These are phyloP conservation scores for Calonectria pseudoturangicola DNA, from an alignment of 2,329 filamentous ascomycete species.

Conservation along the genomic window DNA sequence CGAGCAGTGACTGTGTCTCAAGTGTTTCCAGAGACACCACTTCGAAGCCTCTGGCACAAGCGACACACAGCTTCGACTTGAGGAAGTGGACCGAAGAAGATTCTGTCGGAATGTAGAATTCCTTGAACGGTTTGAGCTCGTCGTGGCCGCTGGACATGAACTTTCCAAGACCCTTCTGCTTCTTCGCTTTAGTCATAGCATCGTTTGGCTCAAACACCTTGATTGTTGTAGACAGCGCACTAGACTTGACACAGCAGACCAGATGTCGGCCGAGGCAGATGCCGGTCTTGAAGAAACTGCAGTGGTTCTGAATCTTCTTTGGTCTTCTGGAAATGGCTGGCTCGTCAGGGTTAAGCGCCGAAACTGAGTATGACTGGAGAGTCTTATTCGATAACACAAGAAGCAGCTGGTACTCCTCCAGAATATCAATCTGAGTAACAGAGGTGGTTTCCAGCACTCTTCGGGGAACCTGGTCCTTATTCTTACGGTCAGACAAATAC, in stretches of 20 bases:
- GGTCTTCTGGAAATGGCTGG: constrained; percentile 87
- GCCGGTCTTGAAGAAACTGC: constrained; percentile 98
- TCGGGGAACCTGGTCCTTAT: constrained; percentile 86
- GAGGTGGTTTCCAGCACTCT: constrained; percentile 89
- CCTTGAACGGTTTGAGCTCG: constrained; percentile 96
- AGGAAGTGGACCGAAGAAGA: constrained; percentile 99
- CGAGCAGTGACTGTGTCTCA: constrained; percentile 97
- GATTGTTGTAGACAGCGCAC: constrained; percentile 93
- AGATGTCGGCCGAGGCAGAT: constrained; percentile 95
- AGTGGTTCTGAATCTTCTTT: constrained; percentile 97
- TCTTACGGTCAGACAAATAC: constrained; percentile 92
- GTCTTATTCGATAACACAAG: constrained; percentile 96
- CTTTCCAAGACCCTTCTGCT: constrained; percentile 95
- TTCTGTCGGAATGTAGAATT: constrained; percentile 99
- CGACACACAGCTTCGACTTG: constrained; percentile 96
- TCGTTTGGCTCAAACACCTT: constrained; percentile 99
- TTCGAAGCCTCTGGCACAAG: constrained; percentile 96
- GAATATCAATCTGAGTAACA: constrained; percentile 95
- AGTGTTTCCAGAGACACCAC: constrained; percentile 97
- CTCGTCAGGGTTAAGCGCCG: constrained; percentile 90
- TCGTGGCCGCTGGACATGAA: constrained; percentile 97
- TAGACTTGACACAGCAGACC: constrained; percentile 97
- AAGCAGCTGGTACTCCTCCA: constrained; percentile 95
- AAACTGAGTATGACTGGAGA: constrained; percentile 89
- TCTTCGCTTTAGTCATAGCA: constrained; percentile 93